Percentiles rank a stretch among this genome's conserved stretches.
These are phyloP conservation scores for Inosperma sp. DNA, from an alignment of 768 basidiomycete genomes.

Conservation along the genomic window DNA sequence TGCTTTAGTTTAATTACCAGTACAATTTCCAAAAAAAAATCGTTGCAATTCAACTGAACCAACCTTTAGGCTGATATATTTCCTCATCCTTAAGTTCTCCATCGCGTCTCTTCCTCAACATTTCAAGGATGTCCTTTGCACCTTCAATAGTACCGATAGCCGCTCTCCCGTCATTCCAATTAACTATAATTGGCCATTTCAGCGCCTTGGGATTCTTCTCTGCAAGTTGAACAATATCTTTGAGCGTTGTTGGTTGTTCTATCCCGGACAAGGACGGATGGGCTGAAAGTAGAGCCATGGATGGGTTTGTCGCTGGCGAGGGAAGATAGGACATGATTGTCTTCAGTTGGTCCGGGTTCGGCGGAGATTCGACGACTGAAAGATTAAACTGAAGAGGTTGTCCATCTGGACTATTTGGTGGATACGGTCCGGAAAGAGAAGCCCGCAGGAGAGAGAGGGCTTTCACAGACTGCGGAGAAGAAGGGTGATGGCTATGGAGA, in stretches of 20 bases:
- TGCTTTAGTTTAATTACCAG: too few species aligned
- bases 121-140: conserved; percentile 64
- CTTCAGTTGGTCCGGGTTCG: conserved; percentile 62
- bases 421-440: conserved; percentile 59
- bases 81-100: conserved; percentile 51
- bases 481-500: conserved; percentile 57
- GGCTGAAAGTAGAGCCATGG: conserved; percentile 52
- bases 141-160: conserved; percentile 65
- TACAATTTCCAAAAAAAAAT: not conserved
- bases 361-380: conserved; percentile 63
- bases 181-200: conserved; percentile 79
- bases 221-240: conserved; percentile 48
- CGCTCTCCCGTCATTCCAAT: conserved; percentile 66
- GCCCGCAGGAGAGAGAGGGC: conserved; percentile 57
- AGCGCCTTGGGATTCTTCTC: conserved; percentile 53
- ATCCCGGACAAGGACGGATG: conserved; percentile 50
- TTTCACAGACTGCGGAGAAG: conserved; percentile 59
- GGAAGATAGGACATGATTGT: conserved; percentile 63
- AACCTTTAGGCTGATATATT: conserved; percentile 47
- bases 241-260: conserved; percentile 35
- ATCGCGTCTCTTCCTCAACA: conserved; percentile 59
- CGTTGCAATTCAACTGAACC: conserved; percentile 39
- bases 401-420: conserved; percentile 40
- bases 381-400: conserved; percentile 65
- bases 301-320: conserved; percentile 34